Evolutionary conservation across 768 basidiomycete genomes (phyloP), one percentile per base, ranked within the genome.

Genomic region (Suillus discolor): DNA sequence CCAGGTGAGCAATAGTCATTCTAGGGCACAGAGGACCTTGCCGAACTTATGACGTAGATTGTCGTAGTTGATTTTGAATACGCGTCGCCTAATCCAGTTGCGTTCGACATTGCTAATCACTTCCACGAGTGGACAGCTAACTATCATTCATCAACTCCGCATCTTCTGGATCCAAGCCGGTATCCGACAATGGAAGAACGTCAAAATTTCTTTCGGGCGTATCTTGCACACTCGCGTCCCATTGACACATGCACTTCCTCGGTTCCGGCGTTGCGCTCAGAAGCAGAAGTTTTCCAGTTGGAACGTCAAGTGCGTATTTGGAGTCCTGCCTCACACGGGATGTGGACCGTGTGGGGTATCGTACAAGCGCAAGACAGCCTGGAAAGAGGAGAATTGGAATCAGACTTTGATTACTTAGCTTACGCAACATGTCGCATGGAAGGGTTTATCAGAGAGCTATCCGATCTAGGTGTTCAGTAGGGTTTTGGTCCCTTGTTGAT

Each of bases 41-140:
- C 67, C 73, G 60, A 77, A 65, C 16, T 61, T n/a, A 57, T 59
- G n/a, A 51, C 25, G 47, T 68, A 96, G 92, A 89, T 97, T 68
- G 92, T 97, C 74, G 93, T 97, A 42, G 95, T 97, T 68, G 97
- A 99, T 79, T 99, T 98, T 74, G 97, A 99, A 79, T 99, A 99
- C 74, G 94, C 97, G 16, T 85, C 90, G 0, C 91, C 93, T 6
- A 99, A 98, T 73, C 91, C 96, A 31, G 88, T 95, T 4, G 93
- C 94, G 4, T 97, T 89, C 78, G 97, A 99, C 74, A 96, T 99
- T 70, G 97, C 92, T 64, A 97, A 97, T 77, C 95, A 97, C 77
- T 97, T 96, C 79, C 91, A 93, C 73, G 97, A 99, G 79, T 99
- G 97, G 97, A 93, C 93, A 23, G 90, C 94, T 18, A 85, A 97